Base-by-base conservation (phyloP, 306 rosid species). In the Cicer arietinum region DNA sequence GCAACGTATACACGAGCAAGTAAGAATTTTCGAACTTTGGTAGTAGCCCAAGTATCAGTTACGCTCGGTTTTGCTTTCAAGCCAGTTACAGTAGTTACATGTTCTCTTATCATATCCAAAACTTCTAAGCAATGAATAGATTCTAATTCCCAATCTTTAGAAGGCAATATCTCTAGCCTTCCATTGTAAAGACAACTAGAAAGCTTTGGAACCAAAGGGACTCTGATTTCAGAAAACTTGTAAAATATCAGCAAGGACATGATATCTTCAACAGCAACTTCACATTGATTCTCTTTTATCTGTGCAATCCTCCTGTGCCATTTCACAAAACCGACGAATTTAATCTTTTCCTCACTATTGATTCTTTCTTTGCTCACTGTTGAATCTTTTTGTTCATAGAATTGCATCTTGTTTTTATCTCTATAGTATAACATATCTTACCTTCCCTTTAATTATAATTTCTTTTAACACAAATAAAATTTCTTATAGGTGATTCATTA, bases 61-160 rank as follows among this genome's bases (percentile, higher is more conserved):
- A 95, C 97, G 40, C 99, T 88, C 25, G 91, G 84, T 43, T 92
- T 87, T 73, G 93, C 96, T 81, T 88, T 87, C 85, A 95, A 77
- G 60, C 99, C 99, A 7, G 88, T 95, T 71, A 88, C 83, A 22
- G 83, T 80, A 41, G 88, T 84, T 61, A 92, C 83, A 67, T 95
- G 98, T 79, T 90, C 99, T 82, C 78, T 90, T 62, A 95, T 84
- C 91, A 92, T 86, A 77, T 89, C 89, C 86, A 95, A 82, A 74
- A 88, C 89, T 77, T 86, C 99, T 58, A 79, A 67, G 79, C 84
- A 84, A 74, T 90, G 82, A 75, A 92, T 87, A 43, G 99, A 92
- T 80, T 95, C 97, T 6, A 95, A 93, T 77, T 87, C 98, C 95
- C 95, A 95, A 81, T 95, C 93, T 82, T 88, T 95, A 67, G 98